Conservation (phyloP, 371 early-diverging fungal genomes). For the Mucor circinelloides region DNA sequence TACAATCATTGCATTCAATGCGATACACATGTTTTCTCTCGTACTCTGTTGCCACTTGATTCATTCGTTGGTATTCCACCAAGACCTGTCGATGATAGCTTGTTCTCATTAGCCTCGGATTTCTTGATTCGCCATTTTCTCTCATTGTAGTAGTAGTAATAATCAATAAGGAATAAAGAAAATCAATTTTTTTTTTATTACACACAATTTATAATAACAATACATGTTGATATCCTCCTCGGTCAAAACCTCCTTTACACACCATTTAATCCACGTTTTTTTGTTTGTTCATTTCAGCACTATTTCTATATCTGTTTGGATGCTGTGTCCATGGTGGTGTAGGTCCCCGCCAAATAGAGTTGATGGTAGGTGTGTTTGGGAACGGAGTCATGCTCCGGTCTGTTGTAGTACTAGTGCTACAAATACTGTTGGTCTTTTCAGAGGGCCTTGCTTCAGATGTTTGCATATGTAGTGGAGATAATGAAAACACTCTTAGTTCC, state of each 20-base stretch:
- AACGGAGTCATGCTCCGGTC: conserved; percentile 10
- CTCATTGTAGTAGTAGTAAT: background rate
- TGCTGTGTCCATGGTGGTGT: conserved; percentile 32
- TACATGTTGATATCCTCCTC: background rate
- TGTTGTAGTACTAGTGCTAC: background rate
- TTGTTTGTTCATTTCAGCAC: conserved; percentile 2
- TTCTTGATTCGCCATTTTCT: background rate
- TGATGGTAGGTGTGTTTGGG: background rate
- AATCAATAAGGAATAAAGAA: background rate
- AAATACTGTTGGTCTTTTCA: background rate
- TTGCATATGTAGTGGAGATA: conserved; percentile 12
- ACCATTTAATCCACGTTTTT: background rate
- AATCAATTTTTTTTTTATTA: background rate
- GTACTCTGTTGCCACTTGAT: conserved; percentile 27
- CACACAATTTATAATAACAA: background rate
- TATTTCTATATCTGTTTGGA: background rate
- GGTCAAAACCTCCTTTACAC: background rate
- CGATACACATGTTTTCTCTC: conserved; percentile 44
- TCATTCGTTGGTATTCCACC: conserved; percentile 32
- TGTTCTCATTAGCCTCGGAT: background rate
- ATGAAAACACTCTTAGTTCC: conserved; percentile 13
- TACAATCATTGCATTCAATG: conserved; percentile 41
- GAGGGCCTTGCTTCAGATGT: background rate
- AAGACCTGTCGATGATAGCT: conserved; percentile 22
- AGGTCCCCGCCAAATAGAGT: conserved; percentile 23